These are phyloP conservation scores for Echites panduratus DNA, from an alignment of 257 asterid species.

Conservation along the genomic window DNA sequence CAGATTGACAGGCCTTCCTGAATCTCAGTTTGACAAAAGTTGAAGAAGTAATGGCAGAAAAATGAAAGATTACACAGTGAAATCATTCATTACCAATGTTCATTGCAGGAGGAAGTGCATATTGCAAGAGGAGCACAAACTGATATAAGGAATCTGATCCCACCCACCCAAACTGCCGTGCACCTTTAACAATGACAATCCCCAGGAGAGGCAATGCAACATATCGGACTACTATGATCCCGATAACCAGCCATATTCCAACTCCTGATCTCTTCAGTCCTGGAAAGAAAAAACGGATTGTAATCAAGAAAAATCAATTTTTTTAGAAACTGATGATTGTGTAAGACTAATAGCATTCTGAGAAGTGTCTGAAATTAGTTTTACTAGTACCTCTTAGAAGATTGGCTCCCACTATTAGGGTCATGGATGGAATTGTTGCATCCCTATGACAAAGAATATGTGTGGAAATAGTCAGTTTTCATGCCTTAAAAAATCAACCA, in stretches of 20 bases:
- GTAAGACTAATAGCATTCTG: background rate
- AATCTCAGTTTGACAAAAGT: background rate
- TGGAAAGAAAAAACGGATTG: background rate
- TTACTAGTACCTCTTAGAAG: slow-evolving; percentile 18
- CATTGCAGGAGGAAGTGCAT: slow-evolving; percentile 40
- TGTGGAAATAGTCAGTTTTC: background rate
- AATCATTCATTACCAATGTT: slow-evolving; percentile 18
- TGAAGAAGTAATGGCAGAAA: background rate
- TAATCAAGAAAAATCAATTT: background rate
- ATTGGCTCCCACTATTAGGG: slow-evolving; percentile 27
- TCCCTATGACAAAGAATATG: slow-evolving; percentile 14
- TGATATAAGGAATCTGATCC: slow-evolving; percentile 35
- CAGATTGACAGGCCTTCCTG: background rate
- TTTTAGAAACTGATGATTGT: too few species aligned
- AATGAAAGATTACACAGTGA: background rate
- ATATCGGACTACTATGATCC: slow-evolving; percentile 24
- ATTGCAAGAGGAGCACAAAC: slow-evolving; percentile 34
- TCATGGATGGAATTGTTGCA: slow-evolving; percentile 27
- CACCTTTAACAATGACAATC: slow-evolving; percentile 23
- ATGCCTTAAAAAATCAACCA: background rate
- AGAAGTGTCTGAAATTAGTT: background rate
- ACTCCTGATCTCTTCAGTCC: slow-evolving; percentile 28
- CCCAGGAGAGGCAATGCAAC: slow-evolving; percentile 28
- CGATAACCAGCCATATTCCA: slow-evolving; percentile 15
- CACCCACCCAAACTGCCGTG: slow-evolving; percentile 25